A percentile compares a stretch with the other conserved stretches of the same genome.
These are phyloP conservation scores for Cryptococcus jaspeensis DNA, from an alignment of 1,284 basidiomycete species.

Conservation along the genomic window DNA sequence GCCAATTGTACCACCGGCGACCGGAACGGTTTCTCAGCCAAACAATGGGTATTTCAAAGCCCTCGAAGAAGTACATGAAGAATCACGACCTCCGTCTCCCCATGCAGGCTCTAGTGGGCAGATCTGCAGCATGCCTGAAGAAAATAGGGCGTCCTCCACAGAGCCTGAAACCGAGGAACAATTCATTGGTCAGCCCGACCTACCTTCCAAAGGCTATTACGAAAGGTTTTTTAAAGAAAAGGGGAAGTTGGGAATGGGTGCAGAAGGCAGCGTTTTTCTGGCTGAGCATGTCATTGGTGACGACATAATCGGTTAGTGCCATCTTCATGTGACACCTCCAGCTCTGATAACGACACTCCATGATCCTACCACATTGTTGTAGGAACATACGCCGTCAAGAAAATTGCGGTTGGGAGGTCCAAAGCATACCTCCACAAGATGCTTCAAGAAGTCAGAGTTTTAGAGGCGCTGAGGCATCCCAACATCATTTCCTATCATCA, in stretches of 20 bases:
- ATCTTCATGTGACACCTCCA: too few species aligned
- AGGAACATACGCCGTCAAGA: slow-evolving; percentile 80
- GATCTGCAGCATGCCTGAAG: background rate
- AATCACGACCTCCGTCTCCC: slow-evolving; percentile 41
- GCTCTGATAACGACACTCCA: too few species aligned
- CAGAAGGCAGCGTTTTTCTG: slow-evolving; percentile 77
- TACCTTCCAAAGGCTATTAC: slow-evolving; percentile 55
- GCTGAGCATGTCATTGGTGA: slow-evolving; percentile 40
- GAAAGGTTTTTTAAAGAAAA: slow-evolving; percentile 83
- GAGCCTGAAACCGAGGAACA: slow-evolving; percentile 12
- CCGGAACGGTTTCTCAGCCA: background rate
- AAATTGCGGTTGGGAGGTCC: slow-evolving; percentile 87
- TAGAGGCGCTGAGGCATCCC: slow-evolving; percentile 82
- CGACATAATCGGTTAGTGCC: slow-evolving; percentile 29
- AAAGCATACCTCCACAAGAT: slow-evolving; percentile 78
- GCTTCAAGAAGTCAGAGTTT: slow-evolving; percentile 74
- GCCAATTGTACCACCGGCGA: too few species aligned
- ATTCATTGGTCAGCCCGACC: slow-evolving; percentile 16
- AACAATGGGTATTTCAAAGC: slow-evolving; percentile 44
- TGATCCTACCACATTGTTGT: background rate
- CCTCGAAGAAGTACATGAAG: slow-evolving; percentile 44
- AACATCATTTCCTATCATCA: slow-evolving; percentile 95
- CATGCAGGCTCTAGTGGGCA: background rate
- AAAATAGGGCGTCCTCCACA: background rate
- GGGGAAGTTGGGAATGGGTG: slow-evolving; percentile 81